Percentiles rank a stretch among this genome's conserved stretches.
Evolutionary conservation across 2,329 filamentous ascomycete species (phyloP).

Genomic region (Plenodomus tracheiphilus): DNA sequence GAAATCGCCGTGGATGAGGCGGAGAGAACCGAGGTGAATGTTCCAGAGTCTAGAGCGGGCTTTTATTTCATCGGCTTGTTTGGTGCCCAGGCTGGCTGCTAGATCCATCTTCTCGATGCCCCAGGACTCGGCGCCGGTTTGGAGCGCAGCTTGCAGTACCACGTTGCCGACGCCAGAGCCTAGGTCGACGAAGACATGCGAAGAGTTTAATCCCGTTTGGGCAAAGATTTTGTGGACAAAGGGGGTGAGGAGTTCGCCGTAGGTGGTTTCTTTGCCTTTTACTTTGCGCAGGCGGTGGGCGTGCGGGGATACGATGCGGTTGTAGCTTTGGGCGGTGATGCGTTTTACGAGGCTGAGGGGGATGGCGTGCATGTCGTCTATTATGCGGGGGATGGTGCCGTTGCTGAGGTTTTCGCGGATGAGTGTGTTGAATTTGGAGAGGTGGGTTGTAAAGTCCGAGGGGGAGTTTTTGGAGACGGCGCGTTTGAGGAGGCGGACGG

Average conservation of each 20-base stretch:
- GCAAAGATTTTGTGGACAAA: constrained; percentile 84
- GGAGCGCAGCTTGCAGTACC: constrained; percentile 87
- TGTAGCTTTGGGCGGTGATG: constrained; percentile 85
- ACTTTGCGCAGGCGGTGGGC: constrained; percentile 84
- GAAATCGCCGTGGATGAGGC: constrained; percentile 83
- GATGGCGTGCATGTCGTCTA: constrained; percentile 70
- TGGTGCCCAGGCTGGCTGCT: constrained; percentile 77
- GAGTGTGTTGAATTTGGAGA: constrained; percentile 76
- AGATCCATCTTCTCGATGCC: constrained; percentile 97
- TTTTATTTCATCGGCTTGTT: constrained; percentile 80
- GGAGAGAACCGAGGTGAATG: constrained; percentile 72
- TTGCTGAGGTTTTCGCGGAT: constrained; percentile 68
- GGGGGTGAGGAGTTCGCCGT: constrained; percentile 85
- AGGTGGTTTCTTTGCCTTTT: constrained; percentile 88
- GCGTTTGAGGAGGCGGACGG: constrained; percentile 75
- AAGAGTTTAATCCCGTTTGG: constrained; percentile 75
- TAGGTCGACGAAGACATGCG: constrained; percentile 89
- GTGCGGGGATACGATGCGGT: constrained; percentile 86
- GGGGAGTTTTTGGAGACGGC: constrained; percentile 69
- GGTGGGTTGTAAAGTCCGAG: constrained; percentile 70
- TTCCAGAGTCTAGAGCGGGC: constrained; percentile 91
- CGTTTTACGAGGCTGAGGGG: constrained; percentile 70
- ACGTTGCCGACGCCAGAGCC: constrained; percentile 97
- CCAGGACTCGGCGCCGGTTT: constrained; percentile 93
- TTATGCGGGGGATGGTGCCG: constrained; percentile 71